Conservation (phyloP, 2,329 filamentous ascomycete genomes). For the Fusarium buxicola region DNA sequence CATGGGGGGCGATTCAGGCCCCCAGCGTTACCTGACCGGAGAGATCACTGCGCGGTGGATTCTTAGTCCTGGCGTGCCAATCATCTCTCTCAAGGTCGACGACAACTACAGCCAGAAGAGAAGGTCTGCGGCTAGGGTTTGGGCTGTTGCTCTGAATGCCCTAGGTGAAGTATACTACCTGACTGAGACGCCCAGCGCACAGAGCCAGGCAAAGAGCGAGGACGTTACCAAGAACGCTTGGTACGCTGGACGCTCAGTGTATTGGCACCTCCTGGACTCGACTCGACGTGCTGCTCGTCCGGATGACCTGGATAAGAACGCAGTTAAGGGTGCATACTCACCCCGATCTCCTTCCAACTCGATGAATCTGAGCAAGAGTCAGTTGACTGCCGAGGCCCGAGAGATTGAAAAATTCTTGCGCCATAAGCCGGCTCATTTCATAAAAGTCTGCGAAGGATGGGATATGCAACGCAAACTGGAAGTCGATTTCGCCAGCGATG, state of each 20-base stretch:
- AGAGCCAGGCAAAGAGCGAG: slow-evolving; percentile 61
- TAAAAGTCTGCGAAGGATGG: slow-evolving; percentile 84
- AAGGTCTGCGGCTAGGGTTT: slow-evolving; percentile 77
- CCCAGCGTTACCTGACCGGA: slow-evolving; percentile 74
- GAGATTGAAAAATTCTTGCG: slow-evolving; percentile 83
- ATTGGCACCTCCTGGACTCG: slow-evolving; percentile 83
- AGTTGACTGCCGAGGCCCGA: slow-evolving; percentile 79
- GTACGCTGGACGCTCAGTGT: slow-evolving; percentile 80
- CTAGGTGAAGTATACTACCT: slow-evolving; percentile 92
- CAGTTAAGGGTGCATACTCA: slow-evolving; percentile 79
- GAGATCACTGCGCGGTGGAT: slow-evolving; percentile 91
- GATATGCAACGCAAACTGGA: slow-evolving; percentile 89
- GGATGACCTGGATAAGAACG: slow-evolving; percentile 78
- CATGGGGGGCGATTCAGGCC: slow-evolving; percentile 69
- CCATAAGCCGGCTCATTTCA: slow-evolving; percentile 81
- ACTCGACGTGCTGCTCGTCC: slow-evolving; percentile 78
- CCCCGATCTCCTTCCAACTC: slow-evolving; percentile 81
- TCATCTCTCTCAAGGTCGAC: slow-evolving; percentile 85
- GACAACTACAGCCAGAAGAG: slow-evolving; percentile 82
- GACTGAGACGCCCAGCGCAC: slow-evolving; percentile 72
- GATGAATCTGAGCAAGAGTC: slow-evolving; percentile 76
- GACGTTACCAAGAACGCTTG: slow-evolving; percentile 77
- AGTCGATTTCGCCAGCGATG: slow-evolving; percentile 89
- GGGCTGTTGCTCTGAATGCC: slow-evolving; percentile 94
- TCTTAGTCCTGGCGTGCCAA: slow-evolving; percentile 91